Percentiles rank a stretch among this genome's conserved stretches.
phyloP scores from a whole-genome alignment of 1,284 basidiomycete genomes.

The Ustilago lituana region DNA sequence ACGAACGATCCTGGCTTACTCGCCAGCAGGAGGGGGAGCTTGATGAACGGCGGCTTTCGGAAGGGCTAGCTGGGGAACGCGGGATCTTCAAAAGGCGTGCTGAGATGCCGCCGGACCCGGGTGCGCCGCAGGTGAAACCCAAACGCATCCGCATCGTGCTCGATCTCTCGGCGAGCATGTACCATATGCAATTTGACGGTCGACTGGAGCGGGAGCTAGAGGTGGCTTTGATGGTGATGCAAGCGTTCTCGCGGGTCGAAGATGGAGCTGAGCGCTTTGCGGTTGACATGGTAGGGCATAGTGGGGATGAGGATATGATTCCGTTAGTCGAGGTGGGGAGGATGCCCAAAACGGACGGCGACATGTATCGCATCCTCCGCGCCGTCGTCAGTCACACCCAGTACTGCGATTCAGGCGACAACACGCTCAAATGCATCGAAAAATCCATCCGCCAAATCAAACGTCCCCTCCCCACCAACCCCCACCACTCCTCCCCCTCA shows the following conservation, averaged over 20 bases:
- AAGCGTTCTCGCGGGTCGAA: constrained; percentile 61
- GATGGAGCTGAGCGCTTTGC: constrained; percentile 54
- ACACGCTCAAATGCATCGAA: constrained; percentile 55
- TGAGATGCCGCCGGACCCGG: constrained; percentile 64
- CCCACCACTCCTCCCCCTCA: not conserved
- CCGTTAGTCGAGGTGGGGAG: constrained; percentile 55
- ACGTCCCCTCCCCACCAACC: constrained; percentile 13
- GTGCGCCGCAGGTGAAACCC: constrained; percentile 67
- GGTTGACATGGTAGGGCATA: constrained; percentile 67
- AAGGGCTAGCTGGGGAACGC: constrained; percentile 68
- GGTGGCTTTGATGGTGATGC: constrained; percentile 66
- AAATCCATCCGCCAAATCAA: constrained; percentile 52
- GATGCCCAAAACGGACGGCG: constrained; percentile 60
- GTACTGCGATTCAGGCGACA: constrained; percentile 57
- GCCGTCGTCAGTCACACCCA: constrained; percentile 59
- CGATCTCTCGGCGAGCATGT: constrained; percentile 65
- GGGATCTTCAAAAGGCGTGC: constrained; percentile 65
- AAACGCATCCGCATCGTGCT: constrained; percentile 68
- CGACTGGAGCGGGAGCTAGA: constrained; percentile 62
- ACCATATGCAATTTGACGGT: constrained; percentile 66
- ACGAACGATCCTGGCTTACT: constrained; percentile 67
- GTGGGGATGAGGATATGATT: constrained; percentile 65
- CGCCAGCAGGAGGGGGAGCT: constrained; percentile 68
- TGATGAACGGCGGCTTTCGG: constrained; percentile 66
- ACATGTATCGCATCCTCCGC: constrained; percentile 60